phyloP scores from a whole-genome alignment of 371 early-diverging fungal genomes.

The Coelomomyces lativittatus region DNA sequence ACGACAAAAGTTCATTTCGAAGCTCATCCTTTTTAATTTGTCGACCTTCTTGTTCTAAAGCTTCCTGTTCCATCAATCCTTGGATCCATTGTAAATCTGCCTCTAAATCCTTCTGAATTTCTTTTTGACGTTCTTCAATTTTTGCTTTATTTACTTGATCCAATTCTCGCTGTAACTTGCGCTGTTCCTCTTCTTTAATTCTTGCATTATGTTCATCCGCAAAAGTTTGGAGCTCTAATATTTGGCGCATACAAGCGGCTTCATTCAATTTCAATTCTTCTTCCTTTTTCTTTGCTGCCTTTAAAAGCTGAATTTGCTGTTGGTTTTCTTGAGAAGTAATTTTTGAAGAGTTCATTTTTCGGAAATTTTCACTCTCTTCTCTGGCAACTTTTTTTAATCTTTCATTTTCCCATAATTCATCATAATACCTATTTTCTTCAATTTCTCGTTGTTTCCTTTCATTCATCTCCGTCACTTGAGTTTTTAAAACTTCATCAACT shows the following conservation, averaged over 20 bases:
- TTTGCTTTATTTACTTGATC: constrained; percentile 15
- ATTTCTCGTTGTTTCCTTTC: constrained; percentile 2
- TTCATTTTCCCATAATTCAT: constrained; percentile 22
- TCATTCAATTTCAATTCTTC: background rate
- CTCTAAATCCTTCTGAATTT: constrained; percentile 11
- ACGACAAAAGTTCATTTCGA: constrained; percentile 14
- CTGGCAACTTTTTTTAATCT: constrained; percentile 16
- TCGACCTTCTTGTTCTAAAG: constrained; percentile 8
- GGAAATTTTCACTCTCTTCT: constrained; percentile 11
- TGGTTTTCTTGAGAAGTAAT: constrained; percentile 6
- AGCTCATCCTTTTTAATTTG: constrained; percentile 8
- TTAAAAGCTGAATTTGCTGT: constrained; percentile 1
- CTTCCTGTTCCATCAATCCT: constrained; percentile 13
- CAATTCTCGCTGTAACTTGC: constrained; percentile 8
- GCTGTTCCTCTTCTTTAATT: background rate
- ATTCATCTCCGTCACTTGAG: constrained; percentile 13
- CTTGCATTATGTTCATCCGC: too few species aligned
- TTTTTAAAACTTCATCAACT: constrained; percentile 10
- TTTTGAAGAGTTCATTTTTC: constrained; percentile 7
- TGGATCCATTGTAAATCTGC: constrained; percentile 15
- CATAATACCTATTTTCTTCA: constrained; percentile 17
- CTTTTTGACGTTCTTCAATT: constrained; percentile 10
- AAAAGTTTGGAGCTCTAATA: background rate
- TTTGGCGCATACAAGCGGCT: background rate
- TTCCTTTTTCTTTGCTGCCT: constrained; percentile 11